Conservation (phyloP, 2,329 filamentous ascomycete genomes). For the Phaeosphaeriaceae sp. region DNA sequence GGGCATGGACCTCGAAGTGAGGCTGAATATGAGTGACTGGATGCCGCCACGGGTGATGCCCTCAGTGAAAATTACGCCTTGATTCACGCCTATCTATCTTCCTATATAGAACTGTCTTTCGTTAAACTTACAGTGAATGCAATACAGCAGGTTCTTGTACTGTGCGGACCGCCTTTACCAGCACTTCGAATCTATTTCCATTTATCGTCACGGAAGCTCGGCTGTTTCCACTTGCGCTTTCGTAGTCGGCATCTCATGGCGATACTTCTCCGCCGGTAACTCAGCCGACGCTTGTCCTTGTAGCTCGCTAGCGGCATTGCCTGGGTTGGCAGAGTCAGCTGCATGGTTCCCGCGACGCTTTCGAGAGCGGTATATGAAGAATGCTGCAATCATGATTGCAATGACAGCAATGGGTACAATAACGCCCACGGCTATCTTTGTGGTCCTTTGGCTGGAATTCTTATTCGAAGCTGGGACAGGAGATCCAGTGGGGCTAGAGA, state of each 20-base stretch:
- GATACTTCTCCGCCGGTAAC: background rate
- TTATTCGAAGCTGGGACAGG: background rate
- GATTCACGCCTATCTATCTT: too few relatives aligned
- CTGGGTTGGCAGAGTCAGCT: background rate
- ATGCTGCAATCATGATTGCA: background rate
- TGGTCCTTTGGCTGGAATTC: background rate
- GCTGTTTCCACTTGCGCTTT: background rate
- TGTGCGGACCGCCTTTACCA: too few relatives aligned
- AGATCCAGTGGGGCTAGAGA: background rate
- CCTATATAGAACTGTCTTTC: too few relatives aligned
- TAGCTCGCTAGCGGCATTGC: background rate
- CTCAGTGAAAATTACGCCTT: too few relatives aligned
- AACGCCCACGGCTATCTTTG: background rate
- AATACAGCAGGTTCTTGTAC: too few relatives aligned
- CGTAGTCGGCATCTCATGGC: background rate
- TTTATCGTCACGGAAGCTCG: background rate
- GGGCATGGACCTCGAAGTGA: too few relatives aligned
- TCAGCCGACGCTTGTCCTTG: background rate
- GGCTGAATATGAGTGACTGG: too few relatives aligned
- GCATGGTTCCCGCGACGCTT: background rate
- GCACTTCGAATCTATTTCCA: too few relatives aligned
- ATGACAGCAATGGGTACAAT: background rate
- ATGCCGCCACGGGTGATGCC: too few relatives aligned
- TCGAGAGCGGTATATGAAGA: background rate
- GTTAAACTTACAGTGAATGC: too few relatives aligned